Evolutionary conservation across 768 basidiomycete genomes (phyloP).

Genomic region (Crucibulum laeve): DNA sequence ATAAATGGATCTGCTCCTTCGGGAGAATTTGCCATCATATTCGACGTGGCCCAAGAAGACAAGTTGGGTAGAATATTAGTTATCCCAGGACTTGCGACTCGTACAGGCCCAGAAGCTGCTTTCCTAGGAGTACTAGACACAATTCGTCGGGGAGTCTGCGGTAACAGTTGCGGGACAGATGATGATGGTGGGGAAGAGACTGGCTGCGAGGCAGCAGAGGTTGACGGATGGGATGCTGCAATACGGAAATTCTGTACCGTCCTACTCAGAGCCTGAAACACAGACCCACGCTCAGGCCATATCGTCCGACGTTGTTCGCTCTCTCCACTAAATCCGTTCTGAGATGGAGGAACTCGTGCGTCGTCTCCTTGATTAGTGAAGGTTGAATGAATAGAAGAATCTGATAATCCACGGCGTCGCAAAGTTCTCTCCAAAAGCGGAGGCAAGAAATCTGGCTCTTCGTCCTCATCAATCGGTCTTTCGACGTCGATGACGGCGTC

Average conservation of each 20-base stretch:
- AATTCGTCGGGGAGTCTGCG: neutral
- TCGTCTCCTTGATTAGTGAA: constrained; percentile 58
- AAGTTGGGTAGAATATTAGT: constrained; percentile 17
- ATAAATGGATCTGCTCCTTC: constrained; percentile 23
- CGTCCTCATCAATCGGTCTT: constrained; percentile 26
- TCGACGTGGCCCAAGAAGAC: constrained; percentile 25
- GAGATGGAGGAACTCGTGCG: neutral
- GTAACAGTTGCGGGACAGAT: neutral
- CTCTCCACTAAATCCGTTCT: neutral
- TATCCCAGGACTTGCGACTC: constrained; percentile 8
- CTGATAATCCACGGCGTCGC: constrained; percentile 78
- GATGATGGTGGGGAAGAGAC: neutral
- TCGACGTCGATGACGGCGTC: constrained; percentile 74
- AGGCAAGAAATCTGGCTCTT: constrained; percentile 38
- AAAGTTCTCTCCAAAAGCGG: constrained; percentile 66
- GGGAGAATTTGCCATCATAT: constrained; percentile 16
- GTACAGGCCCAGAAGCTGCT: neutral
- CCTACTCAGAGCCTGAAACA: constrained; percentile 49
- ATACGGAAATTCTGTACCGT: constrained; percentile 47
- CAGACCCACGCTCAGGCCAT: constrained; percentile 41
- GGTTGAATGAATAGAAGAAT: constrained; percentile 89
- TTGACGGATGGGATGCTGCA: constrained; percentile 8
- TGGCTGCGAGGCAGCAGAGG: neutral
- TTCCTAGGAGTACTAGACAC: no score
- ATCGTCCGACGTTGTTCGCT: neutral